These are phyloP conservation scores for Cutaneotrichosporon sp. DNA, from an alignment of 1,284 basidiomycete species.

Conservation along the genomic window DNA sequence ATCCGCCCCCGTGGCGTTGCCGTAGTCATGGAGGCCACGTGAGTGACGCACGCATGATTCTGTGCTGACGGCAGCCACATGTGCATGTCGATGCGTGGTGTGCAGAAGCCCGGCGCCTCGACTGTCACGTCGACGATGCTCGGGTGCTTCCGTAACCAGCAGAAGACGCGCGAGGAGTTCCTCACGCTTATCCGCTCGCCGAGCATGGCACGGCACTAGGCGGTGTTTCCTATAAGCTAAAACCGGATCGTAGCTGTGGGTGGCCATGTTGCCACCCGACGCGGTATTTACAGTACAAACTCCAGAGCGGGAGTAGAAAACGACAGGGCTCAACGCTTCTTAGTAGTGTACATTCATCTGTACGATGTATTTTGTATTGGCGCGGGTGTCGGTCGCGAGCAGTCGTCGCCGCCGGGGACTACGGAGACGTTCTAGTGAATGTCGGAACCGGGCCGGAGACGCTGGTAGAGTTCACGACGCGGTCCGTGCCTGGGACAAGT, in stretches of 20 bases:
- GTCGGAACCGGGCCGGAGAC: too few species aligned
- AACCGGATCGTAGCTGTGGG: too few species aligned
- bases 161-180: slow-evolving; percentile 91
- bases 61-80: slow-evolving; percentile 63
- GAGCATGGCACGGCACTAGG: slow-evolving; percentile 33
- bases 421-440: too few species aligned
- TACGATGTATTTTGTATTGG: slow-evolving; percentile 16
- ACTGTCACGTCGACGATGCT: slow-evolving; percentile 99
- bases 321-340: not conserved
- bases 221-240: too few species aligned
- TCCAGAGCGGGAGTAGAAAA: not conserved
- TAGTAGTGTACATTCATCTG: slow-evolving; percentile 24
- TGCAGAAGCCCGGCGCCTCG: slow-evolving; percentile 93
- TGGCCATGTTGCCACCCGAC: too few species aligned
- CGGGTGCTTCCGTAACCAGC: slow-evolving; percentile 92
- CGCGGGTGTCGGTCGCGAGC: not conserved
- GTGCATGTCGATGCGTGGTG: slow-evolving; percentile 99
- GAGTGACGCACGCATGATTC: slow-evolving; percentile 43
- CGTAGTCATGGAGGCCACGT: slow-evolving; percentile 98
- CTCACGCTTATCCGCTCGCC: slow-evolving; percentile 38
- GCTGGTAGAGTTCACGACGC: too few species aligned
- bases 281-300: too few species aligned
- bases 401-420: too few species aligned
- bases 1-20: slow-evolving; percentile 97
- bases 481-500: too few species aligned